Conservation (phyloP, 148 eudicot species). For the Selenicereus undatus region DNA sequence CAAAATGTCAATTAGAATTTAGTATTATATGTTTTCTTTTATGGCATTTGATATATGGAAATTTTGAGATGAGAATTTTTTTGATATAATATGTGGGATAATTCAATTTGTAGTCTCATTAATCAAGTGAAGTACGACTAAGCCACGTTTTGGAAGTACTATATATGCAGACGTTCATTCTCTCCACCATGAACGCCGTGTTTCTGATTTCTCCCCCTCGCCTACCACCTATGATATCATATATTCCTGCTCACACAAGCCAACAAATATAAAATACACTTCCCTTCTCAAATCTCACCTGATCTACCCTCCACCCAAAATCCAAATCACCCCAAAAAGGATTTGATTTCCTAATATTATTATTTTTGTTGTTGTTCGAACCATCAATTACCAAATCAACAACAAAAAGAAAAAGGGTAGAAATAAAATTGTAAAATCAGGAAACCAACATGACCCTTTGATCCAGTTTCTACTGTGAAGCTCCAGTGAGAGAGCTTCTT, state of each 20-base stretch:
- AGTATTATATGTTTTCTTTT: too few species aligned
- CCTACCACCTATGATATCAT: neutral
- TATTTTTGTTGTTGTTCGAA: neutral
- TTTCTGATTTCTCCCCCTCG: neutral
- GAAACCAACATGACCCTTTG: neutral
- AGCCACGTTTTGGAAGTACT: neutral
- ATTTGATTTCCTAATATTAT: neutral
- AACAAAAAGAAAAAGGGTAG: neutral
- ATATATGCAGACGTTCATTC: neutral
- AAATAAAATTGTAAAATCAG: neutral
- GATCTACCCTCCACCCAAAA: neutral
- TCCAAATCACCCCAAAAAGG: neutral
- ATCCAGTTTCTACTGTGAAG: too few species aligned
- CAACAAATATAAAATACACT: neutral
- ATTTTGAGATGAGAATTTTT: too few species aligned
- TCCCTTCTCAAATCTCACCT: neutral
- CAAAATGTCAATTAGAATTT: too few species aligned
- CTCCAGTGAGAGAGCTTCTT: slow-evolving; percentile 20
- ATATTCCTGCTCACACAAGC: neutral
- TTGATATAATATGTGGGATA: too few species aligned
- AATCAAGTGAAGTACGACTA: too few species aligned
- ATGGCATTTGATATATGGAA: too few species aligned
- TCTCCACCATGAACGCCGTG: neutral
- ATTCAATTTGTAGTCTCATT: too few species aligned
- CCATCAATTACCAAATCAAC: neutral